phyloP scores from a whole-genome alignment of 106 monocot genomes.

The Gastrodia elata region DNA sequence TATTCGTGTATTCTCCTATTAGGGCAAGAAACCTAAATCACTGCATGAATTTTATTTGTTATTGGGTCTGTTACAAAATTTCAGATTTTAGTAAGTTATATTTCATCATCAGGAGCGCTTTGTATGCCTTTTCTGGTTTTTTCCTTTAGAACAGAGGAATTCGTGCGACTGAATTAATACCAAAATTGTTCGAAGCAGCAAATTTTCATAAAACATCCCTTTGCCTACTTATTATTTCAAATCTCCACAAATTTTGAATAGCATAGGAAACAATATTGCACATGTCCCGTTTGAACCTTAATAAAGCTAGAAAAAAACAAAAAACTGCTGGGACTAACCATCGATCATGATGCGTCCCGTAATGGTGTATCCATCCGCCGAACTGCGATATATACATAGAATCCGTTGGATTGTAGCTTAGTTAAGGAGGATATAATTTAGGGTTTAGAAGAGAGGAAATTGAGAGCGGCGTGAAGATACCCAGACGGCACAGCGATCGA shows the following conservation, averaged over 20 bases:
- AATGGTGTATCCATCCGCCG: slow-evolving; percentile 46
- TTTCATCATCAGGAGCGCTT: no score
- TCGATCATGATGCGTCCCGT: slow-evolving; percentile 49
- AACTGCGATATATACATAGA: slow-evolving; percentile 17
- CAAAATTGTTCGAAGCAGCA: background rate
- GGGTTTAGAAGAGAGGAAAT: background rate
- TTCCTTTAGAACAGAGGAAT: background rate
- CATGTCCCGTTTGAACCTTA: background rate
- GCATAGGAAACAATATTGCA: background rate
- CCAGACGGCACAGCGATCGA: slow-evolving; percentile 9
- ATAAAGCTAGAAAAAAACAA: background rate
- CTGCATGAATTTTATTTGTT: no score
- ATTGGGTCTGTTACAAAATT: no score
- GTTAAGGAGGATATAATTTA: slow-evolving; percentile 1
- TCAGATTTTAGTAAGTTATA: no score
- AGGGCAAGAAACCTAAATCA: no score
- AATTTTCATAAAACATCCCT: background rate
- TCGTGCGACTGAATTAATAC: background rate
- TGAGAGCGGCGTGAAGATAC: slow-evolving; percentile 5
- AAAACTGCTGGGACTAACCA: slow-evolving; percentile 15
- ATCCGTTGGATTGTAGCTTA: background rate
- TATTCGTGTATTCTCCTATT: no score
- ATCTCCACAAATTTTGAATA: background rate
- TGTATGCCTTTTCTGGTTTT: no score
- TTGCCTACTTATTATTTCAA: background rate